phyloP scores from a whole-genome alignment of 2,329 filamentous ascomycete genomes.

The Hymenoscyphus fraxineus region DNA sequence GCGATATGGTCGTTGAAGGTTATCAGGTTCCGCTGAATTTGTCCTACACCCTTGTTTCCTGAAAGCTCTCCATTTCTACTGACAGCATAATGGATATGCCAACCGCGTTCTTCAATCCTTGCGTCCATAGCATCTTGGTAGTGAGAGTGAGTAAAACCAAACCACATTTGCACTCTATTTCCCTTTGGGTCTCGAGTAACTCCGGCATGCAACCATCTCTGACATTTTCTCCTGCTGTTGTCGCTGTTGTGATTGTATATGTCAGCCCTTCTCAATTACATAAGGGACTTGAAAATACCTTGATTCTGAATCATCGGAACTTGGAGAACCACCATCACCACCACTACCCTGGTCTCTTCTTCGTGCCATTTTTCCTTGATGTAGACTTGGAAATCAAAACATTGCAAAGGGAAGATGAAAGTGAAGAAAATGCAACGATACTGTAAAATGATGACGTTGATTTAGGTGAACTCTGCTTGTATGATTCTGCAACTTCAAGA shows the following conservation, averaged over 20 bases:
- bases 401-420: neutral
- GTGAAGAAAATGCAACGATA: neutral
- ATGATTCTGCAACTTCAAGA: neutral
- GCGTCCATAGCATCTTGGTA: neutral
- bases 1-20: conserved; percentile 16
- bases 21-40: conserved; percentile 15
- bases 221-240: neutral
- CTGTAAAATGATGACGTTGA: neutral
- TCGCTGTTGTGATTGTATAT: neutral
- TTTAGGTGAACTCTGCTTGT: too few species aligned
- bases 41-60: conserved; percentile 11
- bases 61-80: conserved; percentile 7
- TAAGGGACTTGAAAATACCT: neutral
- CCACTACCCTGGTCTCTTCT: neutral
- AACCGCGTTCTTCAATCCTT: neutral
- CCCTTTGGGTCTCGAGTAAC: conserved; percentile 6
- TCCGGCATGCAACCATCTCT: conserved; percentile 17
- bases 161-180: conserved; percentile 14
- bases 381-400: neutral
- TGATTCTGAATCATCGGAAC: neutral
- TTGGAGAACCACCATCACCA: neutral
- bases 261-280: neutral
- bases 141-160: conserved; percentile 9
- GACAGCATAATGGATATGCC: conserved; percentile 7
- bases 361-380: neutral